phyloP scores from a whole-genome alignment of 225 moss, liverwort and hornwort genomes.

The Rhytidiadelphus loreus region DNA sequence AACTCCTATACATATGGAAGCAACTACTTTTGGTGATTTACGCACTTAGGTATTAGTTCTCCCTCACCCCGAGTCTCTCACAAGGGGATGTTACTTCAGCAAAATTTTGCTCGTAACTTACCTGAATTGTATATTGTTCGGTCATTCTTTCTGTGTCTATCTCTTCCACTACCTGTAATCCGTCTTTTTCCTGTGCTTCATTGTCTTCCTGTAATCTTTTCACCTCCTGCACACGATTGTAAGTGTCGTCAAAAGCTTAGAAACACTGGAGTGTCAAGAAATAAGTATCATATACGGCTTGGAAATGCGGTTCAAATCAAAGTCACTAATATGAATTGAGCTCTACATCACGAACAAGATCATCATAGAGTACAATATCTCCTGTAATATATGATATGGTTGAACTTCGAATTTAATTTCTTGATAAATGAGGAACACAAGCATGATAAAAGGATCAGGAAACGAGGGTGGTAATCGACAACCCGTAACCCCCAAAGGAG shows the following conservation, averaged over 20 bases:
- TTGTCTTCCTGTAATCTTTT: conserved; percentile 78
- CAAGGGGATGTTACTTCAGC: neutral
- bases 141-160: conserved; percentile 65
- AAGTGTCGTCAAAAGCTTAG: neutral
- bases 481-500: neutral
- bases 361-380: neutral
- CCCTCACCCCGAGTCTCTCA: neutral
- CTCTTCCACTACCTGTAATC: conserved; percentile 74
- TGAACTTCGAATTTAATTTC: neutral
- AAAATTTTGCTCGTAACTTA: neutral
- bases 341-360: neutral
- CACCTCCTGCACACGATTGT: conserved; percentile 34
- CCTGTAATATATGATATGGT: neutral
- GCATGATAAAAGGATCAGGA: neutral
- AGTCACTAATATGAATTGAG: neutral
- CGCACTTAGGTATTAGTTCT: neutral
- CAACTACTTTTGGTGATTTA: neutral
- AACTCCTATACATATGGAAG: neutral
- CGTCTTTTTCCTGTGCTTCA: conserved; percentile 63
- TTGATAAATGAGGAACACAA: neutral
- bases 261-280: neutral
- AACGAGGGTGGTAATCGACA: neutral
- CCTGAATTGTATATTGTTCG: conserved; percentile 53
- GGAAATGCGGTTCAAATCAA: neutral
- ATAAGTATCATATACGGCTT: neutral